Evolutionary conservation across 2,329 filamentous ascomycete genomes (phyloP).

Genomic region (Westerdykella ornata): DNA sequence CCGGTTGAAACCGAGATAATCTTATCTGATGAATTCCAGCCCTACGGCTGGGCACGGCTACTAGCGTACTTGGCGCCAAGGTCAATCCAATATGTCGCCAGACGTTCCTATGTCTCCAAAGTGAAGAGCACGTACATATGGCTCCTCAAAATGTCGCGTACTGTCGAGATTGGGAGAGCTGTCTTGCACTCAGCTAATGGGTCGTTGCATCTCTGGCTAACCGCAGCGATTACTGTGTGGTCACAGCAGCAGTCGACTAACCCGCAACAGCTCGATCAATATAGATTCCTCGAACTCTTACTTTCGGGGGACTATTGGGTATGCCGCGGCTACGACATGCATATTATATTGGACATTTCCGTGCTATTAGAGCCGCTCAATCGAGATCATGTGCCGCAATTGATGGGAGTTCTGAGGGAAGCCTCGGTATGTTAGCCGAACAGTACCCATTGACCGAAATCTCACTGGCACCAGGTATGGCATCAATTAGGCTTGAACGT

Average conservation of each 20-base stretch:
- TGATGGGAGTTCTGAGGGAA: conserved; percentile 20
- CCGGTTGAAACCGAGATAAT: no score
- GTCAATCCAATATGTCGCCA: neutral
- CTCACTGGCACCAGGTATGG: conserved; percentile 27
- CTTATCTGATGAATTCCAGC: no score
- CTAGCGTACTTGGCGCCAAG: neutral
- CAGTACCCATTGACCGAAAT: neutral
- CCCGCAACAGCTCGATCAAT: conserved; percentile 14
- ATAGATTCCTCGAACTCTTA: conserved; percentile 14
- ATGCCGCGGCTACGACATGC: conserved; percentile 27
- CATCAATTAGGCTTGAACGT: conserved; percentile 25
- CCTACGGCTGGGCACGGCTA: neutral
- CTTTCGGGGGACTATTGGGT: conserved; percentile 29
- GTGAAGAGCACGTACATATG: neutral
- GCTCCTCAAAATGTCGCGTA: conserved; percentile 16
- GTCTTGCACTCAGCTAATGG: conserved; percentile 21
- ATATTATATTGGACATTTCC: conserved; percentile 23
- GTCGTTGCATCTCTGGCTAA: conserved; percentile 33
- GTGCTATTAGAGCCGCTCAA: conserved; percentile 20
- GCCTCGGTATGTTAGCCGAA: conserved; percentile 23
- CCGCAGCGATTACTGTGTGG: conserved; percentile 32
- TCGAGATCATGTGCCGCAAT: conserved; percentile 11
- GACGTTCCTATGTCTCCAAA: neutral
- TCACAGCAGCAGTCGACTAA: conserved; percentile 20
- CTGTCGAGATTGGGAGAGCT: conserved; percentile 31